Percentiles rank a stretch among this genome's conserved stretches.
Conservation (phyloP, 345 rosid genomes). For the Eucalyptus camaldulensis region DNA sequence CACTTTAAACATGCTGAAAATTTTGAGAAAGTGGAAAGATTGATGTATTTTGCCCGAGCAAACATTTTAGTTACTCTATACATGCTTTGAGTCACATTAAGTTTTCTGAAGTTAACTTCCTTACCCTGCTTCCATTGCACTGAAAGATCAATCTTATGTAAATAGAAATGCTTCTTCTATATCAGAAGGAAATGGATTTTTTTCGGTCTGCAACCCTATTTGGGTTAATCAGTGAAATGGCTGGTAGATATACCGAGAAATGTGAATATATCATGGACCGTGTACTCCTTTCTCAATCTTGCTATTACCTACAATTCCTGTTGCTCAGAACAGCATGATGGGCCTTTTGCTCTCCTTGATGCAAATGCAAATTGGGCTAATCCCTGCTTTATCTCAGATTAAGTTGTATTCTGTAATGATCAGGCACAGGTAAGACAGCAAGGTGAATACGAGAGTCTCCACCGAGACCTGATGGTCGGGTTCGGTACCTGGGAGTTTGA, state of each 20-base stretch:
- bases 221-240: neutral
- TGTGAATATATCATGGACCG: neutral
- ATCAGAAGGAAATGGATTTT: neutral
- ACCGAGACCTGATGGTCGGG: conserved; percentile 36
- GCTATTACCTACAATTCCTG: neutral
- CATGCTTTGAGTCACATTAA: neutral
- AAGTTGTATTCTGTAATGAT: neutral
- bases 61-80: neutral
- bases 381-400: neutral
- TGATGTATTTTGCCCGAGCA: neutral
- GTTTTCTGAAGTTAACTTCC: neutral
- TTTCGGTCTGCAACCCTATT: neutral
- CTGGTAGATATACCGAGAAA: neutral
- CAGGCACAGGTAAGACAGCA: conserved; percentile 32
- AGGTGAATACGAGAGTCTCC: conserved; percentile 38
- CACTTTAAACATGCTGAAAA: neutral
- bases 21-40: neutral
- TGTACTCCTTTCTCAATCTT: neutral
- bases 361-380: neutral
- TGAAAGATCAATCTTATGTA: neutral
- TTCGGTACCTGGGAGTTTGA: conserved; percentile 53
- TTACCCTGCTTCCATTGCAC: neutral
- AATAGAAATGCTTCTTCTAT: neutral
- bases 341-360: neutral
- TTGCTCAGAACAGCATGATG: neutral